These are phyloP conservation scores for Punica granatum DNA, from an alignment of 345 rosid species.

Conservation along the genomic window DNA sequence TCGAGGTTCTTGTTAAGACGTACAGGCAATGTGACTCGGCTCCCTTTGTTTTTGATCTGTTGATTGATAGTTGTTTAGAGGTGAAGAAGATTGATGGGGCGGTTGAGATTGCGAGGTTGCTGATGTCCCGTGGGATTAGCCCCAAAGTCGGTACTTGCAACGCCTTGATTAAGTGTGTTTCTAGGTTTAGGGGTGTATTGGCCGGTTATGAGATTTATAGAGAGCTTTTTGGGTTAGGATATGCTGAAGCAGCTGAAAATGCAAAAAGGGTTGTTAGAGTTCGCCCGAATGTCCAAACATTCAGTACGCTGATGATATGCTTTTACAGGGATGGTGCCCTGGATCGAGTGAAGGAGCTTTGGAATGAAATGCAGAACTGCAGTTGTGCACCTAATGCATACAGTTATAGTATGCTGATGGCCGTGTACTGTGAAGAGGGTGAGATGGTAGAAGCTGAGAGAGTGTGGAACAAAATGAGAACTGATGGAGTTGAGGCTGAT, in stretches of 20 bases:
- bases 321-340: constrained; percentile 47
- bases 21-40: constrained; percentile 81
- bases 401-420: constrained; percentile 52
- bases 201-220: constrained; percentile 49
- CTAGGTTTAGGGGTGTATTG: constrained; percentile 30
- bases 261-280: constrained; percentile 19
- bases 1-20: constrained; percentile 27
- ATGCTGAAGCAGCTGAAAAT: constrained; percentile 14
- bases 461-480: constrained; percentile 64
- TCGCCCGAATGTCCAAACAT: constrained; percentile 56
- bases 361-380: constrained; percentile 51
- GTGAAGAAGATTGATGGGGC: constrained; percentile 48
- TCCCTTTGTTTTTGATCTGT: constrained; percentile 74
- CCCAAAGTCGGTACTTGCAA: constrained; percentile 50
- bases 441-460: constrained; percentile 50
- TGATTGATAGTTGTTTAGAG: constrained; percentile 62
- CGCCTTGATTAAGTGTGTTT: constrained; percentile 42
- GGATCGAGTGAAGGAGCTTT: constrained; percentile 51
- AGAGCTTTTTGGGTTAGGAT: constrained; percentile 42
- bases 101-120: constrained; percentile 44
- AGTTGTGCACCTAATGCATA: constrained; percentile 39
- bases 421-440: constrained; percentile 44
- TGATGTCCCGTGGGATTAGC: constrained; percentile 52
- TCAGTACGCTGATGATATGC: constrained; percentile 55
- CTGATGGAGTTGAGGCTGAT: constrained; percentile 38